phyloP scores from a whole-genome alignment of 1,139 yeast genomes.

The Hanseniaspora sp. region DNA sequence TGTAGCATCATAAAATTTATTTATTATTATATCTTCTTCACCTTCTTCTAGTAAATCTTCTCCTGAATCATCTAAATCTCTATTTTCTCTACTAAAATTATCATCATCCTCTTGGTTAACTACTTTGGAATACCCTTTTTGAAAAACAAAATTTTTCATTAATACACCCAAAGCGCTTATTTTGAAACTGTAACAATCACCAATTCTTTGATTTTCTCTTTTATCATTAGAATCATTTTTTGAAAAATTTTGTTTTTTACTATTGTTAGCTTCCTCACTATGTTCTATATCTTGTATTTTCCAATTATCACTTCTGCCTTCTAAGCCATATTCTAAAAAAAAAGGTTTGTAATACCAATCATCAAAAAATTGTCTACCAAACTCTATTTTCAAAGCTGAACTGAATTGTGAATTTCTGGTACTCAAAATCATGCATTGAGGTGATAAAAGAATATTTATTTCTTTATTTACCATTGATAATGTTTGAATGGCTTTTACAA shows the following conservation, averaged over 20 bases:
- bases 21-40: not conserved
- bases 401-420: constrained; percentile 21
- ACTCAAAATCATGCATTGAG: constrained; percentile 19
- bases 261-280: not conserved
- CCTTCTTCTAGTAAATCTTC: not conserved
- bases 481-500: constrained; percentile 11
- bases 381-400: constrained; percentile 13
- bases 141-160: constrained; percentile 14
- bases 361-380: constrained; percentile 15
- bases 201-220: constrained; percentile 34
- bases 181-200: constrained; percentile 15
- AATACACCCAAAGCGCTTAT: constrained; percentile 15
- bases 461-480: constrained; percentile 11
- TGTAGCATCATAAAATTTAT: constrained; percentile 7
- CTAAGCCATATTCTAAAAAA: constrained; percentile 19
- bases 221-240: constrained; percentile 21
- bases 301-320: constrained; percentile 18
- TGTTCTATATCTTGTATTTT: not conserved
- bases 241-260: not conserved
- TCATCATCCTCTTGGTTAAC: not conserved
- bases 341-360: constrained; percentile 14
- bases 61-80: not conserved
- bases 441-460: constrained; percentile 10
- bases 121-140: not conserved
- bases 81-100: not conserved